Percentiles rank a stretch among this genome's conserved stretches.
Conservation (phyloP, 2,329 filamentous ascomycete genomes). For the Tolypocladium paradoxum region DNA sequence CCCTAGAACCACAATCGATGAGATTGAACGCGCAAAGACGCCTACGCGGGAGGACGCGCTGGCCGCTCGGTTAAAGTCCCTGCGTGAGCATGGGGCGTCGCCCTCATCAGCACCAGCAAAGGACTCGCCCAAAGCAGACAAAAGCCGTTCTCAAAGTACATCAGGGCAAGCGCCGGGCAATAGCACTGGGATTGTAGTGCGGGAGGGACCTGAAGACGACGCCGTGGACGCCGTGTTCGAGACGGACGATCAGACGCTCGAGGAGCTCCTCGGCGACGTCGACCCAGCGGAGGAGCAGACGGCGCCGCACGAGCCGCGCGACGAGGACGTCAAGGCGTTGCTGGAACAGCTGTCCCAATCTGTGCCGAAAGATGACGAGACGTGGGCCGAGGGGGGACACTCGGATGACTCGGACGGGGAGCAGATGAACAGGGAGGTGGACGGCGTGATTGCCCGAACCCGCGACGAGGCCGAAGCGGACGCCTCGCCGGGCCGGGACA, state of each 20-base stretch:
- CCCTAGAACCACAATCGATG: slow-evolving; percentile 19
- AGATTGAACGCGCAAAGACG: slow-evolving; percentile 31
- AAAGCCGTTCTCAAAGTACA: neutral
- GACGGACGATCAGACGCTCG: slow-evolving; percentile 40
- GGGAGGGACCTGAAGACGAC: slow-evolving; percentile 11
- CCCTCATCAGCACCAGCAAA: slow-evolving; percentile 7
- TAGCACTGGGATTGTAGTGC: neutral
- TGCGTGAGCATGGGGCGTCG: slow-evolving; percentile 30
- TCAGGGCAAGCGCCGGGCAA: neutral
- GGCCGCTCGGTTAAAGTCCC: slow-evolving; percentile 37
- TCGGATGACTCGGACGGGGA: slow-evolving; percentile 41
- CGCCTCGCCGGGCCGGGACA: slow-evolving; percentile 3
- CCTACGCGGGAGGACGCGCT: slow-evolving; percentile 39
- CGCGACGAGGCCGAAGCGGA: slow-evolving; percentile 34
- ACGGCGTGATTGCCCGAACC: slow-evolving; percentile 33
- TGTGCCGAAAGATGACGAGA: slow-evolving; percentile 15
- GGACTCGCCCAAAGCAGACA: neutral
- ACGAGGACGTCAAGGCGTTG: slow-evolving; percentile 23
- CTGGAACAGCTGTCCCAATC: slow-evolving; percentile 24
- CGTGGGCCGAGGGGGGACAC: slow-evolving; percentile 4
- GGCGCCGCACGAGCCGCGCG: slow-evolving; percentile 10
- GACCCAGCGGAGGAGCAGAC: slow-evolving; percentile 18
- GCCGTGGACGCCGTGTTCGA: slow-evolving; percentile 28
- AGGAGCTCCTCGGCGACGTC: slow-evolving; percentile 38
- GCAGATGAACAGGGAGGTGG: slow-evolving; percentile 31